These are phyloP conservation scores for Geosmithia flava DNA, from an alignment of 2,329 filamentous ascomycete species.

Conservation along the genomic window DNA sequence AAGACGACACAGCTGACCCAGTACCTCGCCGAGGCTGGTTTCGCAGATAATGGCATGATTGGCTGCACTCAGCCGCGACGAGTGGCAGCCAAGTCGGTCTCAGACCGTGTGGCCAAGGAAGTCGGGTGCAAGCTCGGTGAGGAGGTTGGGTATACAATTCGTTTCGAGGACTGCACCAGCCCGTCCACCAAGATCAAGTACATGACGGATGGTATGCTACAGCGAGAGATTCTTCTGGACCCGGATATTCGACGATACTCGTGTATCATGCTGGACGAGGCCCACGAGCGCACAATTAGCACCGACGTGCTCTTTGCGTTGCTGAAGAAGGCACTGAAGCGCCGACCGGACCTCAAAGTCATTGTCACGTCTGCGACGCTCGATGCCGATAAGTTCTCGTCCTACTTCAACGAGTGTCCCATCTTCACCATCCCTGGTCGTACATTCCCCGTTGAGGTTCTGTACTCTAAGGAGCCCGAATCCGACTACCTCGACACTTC, in stretches of 20 bases:
- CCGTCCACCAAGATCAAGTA: slow-evolving; percentile 92
- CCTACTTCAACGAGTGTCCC: slow-evolving; percentile 90
- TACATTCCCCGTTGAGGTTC: slow-evolving; percentile 89
- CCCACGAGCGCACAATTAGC: slow-evolving; percentile 91
- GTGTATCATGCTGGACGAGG: slow-evolving; percentile 96
- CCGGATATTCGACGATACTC: slow-evolving; percentile 82
- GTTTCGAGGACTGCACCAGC: slow-evolving; percentile 90
- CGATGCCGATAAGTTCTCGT: slow-evolving; percentile 93
- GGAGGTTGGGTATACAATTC: slow-evolving; percentile 93
- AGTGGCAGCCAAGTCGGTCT: slow-evolving; percentile 95
- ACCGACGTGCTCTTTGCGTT: slow-evolving; percentile 93
- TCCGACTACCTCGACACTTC: slow-evolving; percentile 91
- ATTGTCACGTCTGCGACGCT: slow-evolving; percentile 96
- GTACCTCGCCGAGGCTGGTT: slow-evolving; percentile 86
- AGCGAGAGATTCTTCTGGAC: slow-evolving; percentile 88
- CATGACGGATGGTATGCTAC: slow-evolving; percentile 98
- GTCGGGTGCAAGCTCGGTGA: slow-evolving; percentile 83
- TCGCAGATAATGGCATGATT: slow-evolving; percentile 76
- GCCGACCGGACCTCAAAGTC: slow-evolving; percentile 77
- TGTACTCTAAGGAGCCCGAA: slow-evolving; percentile 91
- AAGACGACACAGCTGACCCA: slow-evolving; percentile 97
- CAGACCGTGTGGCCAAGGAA: slow-evolving; percentile 92
- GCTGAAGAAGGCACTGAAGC: slow-evolving; percentile 83
- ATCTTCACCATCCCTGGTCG: slow-evolving; percentile 95
- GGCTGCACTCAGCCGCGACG: slow-evolving; percentile 95